These are phyloP conservation scores for Sordariomycetes sp. DNA, from an alignment of 2,329 filamentous ascomycete genomes.

Conservation along the genomic window DNA sequence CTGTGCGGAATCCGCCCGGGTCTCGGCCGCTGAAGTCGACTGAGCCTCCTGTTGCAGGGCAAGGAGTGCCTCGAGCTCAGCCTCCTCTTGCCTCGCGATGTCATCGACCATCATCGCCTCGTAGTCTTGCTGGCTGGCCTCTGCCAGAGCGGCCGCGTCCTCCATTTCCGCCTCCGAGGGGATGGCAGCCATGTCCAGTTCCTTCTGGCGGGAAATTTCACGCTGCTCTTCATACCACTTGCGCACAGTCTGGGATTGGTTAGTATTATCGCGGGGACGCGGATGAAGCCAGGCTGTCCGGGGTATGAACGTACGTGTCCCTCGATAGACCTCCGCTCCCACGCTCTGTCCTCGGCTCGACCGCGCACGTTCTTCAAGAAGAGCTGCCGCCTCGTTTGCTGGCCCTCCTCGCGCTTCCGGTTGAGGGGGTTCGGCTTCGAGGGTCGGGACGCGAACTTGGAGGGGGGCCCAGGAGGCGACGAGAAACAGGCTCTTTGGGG, in stretches of 20 bases:
- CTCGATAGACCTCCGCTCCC: conserved; percentile 52
- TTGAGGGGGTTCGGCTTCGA: conserved; percentile 54
- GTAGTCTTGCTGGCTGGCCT: conserved; percentile 11
- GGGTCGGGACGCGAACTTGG: conserved; percentile 42
- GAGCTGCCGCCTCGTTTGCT: conserved; percentile 53
- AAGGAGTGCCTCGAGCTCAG: conserved; percentile 47
- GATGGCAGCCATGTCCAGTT: background rate
- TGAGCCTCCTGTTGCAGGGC: conserved; percentile 23
- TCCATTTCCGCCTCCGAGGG: conserved; percentile 38
- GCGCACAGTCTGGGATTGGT: conserved; percentile 2
- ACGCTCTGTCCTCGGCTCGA: conserved; percentile 46
- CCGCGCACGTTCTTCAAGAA: conserved; percentile 60
- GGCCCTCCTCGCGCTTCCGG: conserved; percentile 48
- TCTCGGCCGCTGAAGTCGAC: conserved; percentile 9
- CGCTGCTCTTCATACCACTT: conserved; percentile 10
- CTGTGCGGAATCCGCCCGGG: conserved; percentile 11
- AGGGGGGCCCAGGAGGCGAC: conserved; percentile 27
- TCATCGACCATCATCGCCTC: conserved; percentile 44
- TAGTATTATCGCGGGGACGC: background rate
- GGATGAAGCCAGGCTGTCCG: background rate
- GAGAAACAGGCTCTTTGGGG: conserved; percentile 33
- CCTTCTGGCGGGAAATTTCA: conserved; percentile 8
- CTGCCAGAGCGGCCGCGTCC: conserved; percentile 20
- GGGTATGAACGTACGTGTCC: conserved; percentile 27
- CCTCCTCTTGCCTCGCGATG: conserved; percentile 38